Evolutionary conservation across 257 asterid genomes (phyloP), one percentile per base, ranked within the genome.

Genomic region (Orobanche coerulescens): DNA sequence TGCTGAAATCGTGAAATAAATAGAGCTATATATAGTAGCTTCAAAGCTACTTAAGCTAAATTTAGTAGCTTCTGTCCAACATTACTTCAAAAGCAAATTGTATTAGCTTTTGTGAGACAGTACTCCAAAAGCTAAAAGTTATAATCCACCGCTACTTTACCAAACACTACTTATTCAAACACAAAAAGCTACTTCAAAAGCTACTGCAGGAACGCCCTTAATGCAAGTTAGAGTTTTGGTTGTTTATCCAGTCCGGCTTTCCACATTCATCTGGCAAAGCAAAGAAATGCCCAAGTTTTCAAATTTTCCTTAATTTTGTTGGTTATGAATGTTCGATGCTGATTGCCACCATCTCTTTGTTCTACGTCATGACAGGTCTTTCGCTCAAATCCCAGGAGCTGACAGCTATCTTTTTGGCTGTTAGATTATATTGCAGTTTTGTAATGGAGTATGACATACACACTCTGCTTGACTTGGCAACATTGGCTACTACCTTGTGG

Each of bases 381-480:
- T 90, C 97, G 50, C 95, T 90, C 75, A 87, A 83, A 72, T 84
- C 95, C 69, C 97, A 90, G 85, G 97, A 90, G 81, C 78, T 87
- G 61, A 90, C 97, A 40, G 97, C 97, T 30, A 66, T 90, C 58
- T 90, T 90, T 80, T 66, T 90, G 84, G 95, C 88, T 61, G 97
- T 87, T 66, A 90, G 97, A 80, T 75, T 90, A 61, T 90, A 87
- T 74, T 87, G 96, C 61, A 87, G 97, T 75, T 87, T 90, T 62
- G 95, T 90, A 58, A 87, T 90, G 97, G 97, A 90, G 80, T 90
- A 87, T 71, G 96, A 90, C 77, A 90, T 90, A 70, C 96, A 90
- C 76, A 90, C 97, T 0, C 48, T 90, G 68, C 97, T 90, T 72
- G 97, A 90, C 74, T 56, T 85, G 76, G 88, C 95, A 57, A 90